Evolutionary conservation across 768 basidiomycete genomes (phyloP).

Genomic region (Gymnopilus junonius): DNA sequence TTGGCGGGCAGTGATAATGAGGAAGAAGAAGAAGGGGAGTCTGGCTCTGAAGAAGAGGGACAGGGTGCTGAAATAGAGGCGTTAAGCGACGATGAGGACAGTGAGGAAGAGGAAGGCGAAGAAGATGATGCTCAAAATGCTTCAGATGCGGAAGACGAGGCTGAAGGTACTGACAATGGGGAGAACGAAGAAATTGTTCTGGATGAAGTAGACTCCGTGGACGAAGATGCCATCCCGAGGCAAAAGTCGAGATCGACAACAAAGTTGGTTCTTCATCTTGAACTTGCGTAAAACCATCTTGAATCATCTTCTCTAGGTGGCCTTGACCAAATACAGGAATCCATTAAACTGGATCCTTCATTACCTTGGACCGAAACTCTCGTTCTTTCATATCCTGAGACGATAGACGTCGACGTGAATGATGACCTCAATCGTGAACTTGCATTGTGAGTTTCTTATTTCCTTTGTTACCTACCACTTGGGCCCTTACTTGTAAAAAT

Average conservation of each 20-base stretch:
- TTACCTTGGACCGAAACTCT: conserved; percentile 89
- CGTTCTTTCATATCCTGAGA: conserved; percentile 69
- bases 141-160: conserved; percentile 26
- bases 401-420: conserved; percentile 75
- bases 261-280: conserved; percentile 48
- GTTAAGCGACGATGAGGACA: conserved; percentile 39
- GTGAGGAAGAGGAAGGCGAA: conserved; percentile 33
- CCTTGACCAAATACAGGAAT: conserved; percentile 82
- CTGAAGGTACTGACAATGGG: conserved; percentile 37
- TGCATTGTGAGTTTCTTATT: conserved; percentile 73
- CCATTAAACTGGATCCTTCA: conserved; percentile 73
- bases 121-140: conserved; percentile 41
- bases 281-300: neutral
- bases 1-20: conserved; percentile 27
- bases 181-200: conserved; percentile 52
- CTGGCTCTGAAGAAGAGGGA: conserved; percentile 23
- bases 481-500: neutral
- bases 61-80: conserved; percentile 35
- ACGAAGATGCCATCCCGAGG: conserved; percentile 81
- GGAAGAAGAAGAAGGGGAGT: conserved; percentile 24
- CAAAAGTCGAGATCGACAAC: conserved; percentile 85
- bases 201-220: conserved; percentile 74
- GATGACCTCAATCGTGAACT: conserved; percentile 95
- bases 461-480: neutral
- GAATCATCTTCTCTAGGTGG: conserved; percentile 51